phyloP scores from a whole-genome alignment of 179 eudicot genomes.

The Camellia oleifera region DNA sequence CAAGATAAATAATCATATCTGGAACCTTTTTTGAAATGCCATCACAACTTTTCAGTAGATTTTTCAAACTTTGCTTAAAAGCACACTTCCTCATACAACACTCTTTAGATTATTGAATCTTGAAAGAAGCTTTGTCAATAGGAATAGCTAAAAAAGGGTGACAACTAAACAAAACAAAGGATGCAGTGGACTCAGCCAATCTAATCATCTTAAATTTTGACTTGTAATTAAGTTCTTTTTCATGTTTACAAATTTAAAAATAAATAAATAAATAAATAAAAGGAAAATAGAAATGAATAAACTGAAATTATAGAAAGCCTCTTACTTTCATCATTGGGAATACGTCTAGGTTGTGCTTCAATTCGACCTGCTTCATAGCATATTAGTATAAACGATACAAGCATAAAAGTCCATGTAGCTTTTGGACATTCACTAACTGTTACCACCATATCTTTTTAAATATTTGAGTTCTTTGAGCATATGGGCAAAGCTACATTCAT shows the following conservation, averaged over 20 bases:
- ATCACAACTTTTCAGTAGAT: too few relatives aligned
- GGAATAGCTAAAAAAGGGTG: too few relatives aligned
- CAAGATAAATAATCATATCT: too few relatives aligned
- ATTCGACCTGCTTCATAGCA: background rate
- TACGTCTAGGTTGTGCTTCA: conserved; percentile 20
- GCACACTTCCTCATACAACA: too few relatives aligned
- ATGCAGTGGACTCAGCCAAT: background rate
- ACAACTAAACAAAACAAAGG: too few relatives aligned
- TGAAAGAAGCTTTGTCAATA: too few relatives aligned
- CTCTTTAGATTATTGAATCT: too few relatives aligned
- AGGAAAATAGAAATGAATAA: background rate
- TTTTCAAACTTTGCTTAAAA: too few relatives aligned
- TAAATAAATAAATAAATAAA: background rate
- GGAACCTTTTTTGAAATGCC: too few relatives aligned
- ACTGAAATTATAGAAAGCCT: background rate
- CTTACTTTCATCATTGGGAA: conserved; percentile 29
- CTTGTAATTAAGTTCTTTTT: too few relatives aligned
- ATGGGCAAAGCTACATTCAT: background rate
- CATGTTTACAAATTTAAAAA: too few relatives aligned
- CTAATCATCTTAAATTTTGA: background rate
- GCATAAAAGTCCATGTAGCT: background rate
- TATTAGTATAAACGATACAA: background rate
- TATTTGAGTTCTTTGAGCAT: background rate
- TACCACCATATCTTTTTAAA: background rate
- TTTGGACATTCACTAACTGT: too few relatives aligned